Base-by-base conservation (phyloP, 2,329 filamentous ascomycete species). In the Talaromyces rugulosus region DNA sequence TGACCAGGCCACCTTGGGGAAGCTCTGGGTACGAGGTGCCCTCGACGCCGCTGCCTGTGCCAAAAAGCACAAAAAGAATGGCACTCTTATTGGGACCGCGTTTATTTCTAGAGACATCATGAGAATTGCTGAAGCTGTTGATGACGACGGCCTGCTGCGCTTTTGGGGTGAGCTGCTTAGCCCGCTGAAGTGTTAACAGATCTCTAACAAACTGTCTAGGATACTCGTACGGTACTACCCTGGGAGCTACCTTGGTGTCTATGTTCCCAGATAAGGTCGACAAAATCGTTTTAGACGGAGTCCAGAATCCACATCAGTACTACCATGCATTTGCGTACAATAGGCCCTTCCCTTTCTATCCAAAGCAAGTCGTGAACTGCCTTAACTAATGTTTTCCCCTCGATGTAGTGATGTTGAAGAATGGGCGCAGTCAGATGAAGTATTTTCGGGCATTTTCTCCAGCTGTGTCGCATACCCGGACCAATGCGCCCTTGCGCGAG, bases 41-140 rank as follows among this genome's bases (percentile, higher is more conserved):
- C 23, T 65, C 6, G n/a, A 57, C 11, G 62, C 62, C 3, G 34
- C 62, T 27, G 27, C 30, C 9, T 67, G 64, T 51, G 51, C 52
- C 8, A 28, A 64, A 14, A 44, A 56, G 8, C 34, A 60, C 53
- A 59, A 73, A 16, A 65, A 75, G 2, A 77, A 67, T 0, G 78
- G 73, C 1, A 58, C 59, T 4, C 65, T 78, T 7, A 66, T 82
- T 4, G 78, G 81, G 9, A 82, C 79, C 0, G 75, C 77, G 0
- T 82, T 78, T 63, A 72, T 74, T 0, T 81, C 75, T 0, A 68
- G 80, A 36, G 81, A 83, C 61, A 70, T 82, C 64, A 75, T 81
- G 61, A 60, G 67, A 5, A 75, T 83, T 57, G 77, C 77, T 0
- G 80, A 83, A 56, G 76, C 78, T 1, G 64, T 81, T 2, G 70